Conservation (phyloP, 768 basidiomycete species). For the Epithele typhae region DNA sequence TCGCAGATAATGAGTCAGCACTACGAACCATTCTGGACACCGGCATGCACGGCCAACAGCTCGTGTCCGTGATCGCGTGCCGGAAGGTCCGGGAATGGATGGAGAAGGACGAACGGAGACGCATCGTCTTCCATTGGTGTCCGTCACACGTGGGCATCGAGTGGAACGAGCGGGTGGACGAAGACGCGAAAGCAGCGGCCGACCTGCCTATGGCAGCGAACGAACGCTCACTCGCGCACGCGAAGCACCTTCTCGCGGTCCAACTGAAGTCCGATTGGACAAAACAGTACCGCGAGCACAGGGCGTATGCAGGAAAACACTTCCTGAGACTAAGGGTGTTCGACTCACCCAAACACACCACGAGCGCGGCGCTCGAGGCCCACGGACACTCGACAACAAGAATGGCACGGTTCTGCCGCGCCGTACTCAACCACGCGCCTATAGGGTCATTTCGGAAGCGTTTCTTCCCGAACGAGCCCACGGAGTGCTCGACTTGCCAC, state of each 20-base stretch:
- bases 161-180: too few species aligned
- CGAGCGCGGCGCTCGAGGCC: not conserved
- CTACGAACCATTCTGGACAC: constrained; percentile 1
- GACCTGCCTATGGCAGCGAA: not conserved
- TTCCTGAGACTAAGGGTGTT: not conserved
- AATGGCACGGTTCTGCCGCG: constrained; percentile 5
- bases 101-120: not conserved
- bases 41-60: constrained; percentile 1
- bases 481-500: not conserved
- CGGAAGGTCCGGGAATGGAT: constrained; percentile 4
- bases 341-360: not conserved
- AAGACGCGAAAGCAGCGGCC: constrained; percentile 2
- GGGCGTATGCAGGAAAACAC: too few species aligned
- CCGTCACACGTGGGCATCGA: not conserved
- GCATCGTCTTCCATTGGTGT: constrained; percentile 2
- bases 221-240: constrained; percentile 5
- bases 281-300: not conserved
- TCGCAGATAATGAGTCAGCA: constrained; percentile 2
- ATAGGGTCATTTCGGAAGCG: not conserved
- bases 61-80: constrained; percentile 2
- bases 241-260: not conserved
- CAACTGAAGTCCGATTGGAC: not conserved
- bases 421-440: not conserved
- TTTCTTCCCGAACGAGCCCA: not conserved
- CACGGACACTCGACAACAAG: not conserved